phyloP scores from a whole-genome alignment of 768 basidiomycete species.

The Pulveroboletus sp. region DNA sequence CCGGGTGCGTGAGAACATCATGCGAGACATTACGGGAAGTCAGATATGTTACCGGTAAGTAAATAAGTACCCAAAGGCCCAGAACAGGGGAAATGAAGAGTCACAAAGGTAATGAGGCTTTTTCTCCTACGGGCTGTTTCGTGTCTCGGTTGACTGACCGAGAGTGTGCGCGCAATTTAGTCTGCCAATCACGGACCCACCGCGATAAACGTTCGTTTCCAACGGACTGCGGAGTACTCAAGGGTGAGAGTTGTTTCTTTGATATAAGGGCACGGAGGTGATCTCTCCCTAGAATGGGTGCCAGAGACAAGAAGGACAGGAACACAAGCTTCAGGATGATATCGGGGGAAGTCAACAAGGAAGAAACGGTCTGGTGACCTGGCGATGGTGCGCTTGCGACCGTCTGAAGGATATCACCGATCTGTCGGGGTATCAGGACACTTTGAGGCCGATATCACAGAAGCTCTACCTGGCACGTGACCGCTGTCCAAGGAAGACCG shows the following conservation, averaged over 20 bases:
- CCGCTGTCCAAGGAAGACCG: conserved; percentile 83
- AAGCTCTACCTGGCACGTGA: conserved; percentile 73
- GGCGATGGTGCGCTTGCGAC: conserved; percentile 70
- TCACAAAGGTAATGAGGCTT: conserved; percentile 33
- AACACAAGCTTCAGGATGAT: conserved; percentile 81
- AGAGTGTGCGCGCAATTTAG: conserved; percentile 53
- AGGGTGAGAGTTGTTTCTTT: conserved; percentile 22
- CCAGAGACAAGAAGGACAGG: conserved; percentile 78
- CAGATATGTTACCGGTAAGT: conserved; percentile 17
- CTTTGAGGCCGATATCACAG: conserved; percentile 13
- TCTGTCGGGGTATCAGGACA: conserved; percentile 40
- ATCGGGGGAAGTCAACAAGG: conserved; percentile 76
- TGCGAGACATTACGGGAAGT: conserved; percentile 22
- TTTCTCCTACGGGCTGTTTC: conserved; percentile 54
- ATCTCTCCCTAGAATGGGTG: conserved; percentile 79
- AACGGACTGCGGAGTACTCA: conserved; percentile 16
- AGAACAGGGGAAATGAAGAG: conserved; percentile 11
- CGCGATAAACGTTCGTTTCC: conserved; percentile 38
- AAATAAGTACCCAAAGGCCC: conserved; percentile 18
- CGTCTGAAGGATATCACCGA: conserved; percentile 84
- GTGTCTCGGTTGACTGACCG: conserved; percentile 46
- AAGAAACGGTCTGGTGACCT: conserved; percentile 74
- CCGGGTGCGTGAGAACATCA: conserved; percentile 17
- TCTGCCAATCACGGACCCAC: conserved; percentile 69
- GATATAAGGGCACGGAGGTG: conserved; percentile 57